A percentile compares a stretch with the other conserved stretches of the same genome.
Evolutionary conservation across 2,329 filamentous ascomycete genomes (phyloP).

Genomic region (Neodidymelliopsis sp.): DNA sequence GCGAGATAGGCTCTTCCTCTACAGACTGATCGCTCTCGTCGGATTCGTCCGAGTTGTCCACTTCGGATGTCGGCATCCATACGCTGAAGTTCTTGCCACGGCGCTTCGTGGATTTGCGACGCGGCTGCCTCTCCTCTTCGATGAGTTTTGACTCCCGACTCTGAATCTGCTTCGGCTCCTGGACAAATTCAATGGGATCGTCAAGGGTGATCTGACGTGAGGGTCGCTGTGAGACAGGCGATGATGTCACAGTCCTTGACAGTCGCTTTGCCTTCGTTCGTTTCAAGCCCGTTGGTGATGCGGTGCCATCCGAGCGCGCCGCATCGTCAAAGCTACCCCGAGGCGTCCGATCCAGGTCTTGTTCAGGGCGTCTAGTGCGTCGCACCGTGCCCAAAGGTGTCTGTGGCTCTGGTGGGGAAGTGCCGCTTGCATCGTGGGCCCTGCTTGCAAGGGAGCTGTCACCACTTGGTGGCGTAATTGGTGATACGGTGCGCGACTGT

Average conservation of each 20-base stretch:
- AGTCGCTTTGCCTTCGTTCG: constrained; percentile 51
- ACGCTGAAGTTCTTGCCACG: constrained; percentile 56
- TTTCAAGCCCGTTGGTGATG: constrained; percentile 44
- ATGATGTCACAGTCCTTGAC: constrained; percentile 39
- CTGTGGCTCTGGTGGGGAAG: constrained; percentile 25
- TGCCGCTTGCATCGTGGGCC: constrained; percentile 19
- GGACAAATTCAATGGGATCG: constrained; percentile 34
- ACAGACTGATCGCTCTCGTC: constrained; percentile 39
- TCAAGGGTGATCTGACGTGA: constrained; percentile 48
- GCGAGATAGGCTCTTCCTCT: constrained; percentile 26
- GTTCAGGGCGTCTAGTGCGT: constrained; percentile 19
- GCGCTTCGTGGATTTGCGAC: constrained; percentile 43
- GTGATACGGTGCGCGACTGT: constrained; percentile 43
- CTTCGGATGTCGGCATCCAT: constrained; percentile 56
- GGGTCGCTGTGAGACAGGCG: constrained; percentile 37
- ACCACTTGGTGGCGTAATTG: constrained; percentile 48
- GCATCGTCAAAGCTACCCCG: constrained; percentile 50
- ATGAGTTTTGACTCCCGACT: constrained; percentile 11
- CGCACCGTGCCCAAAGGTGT: constrained; percentile 23
- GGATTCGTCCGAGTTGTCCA: constrained; percentile 45
- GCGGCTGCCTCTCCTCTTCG: constrained; percentile 30
- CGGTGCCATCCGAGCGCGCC: constrained; percentile 38
- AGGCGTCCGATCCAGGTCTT: constrained; percentile 42
- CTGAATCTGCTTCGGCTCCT: constrained; percentile 17
- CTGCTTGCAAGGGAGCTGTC: constrained; percentile 44